Base-by-base conservation (phyloP, 2,329 filamentous ascomycete genomes). In the Alternaria consortialis region DNA sequence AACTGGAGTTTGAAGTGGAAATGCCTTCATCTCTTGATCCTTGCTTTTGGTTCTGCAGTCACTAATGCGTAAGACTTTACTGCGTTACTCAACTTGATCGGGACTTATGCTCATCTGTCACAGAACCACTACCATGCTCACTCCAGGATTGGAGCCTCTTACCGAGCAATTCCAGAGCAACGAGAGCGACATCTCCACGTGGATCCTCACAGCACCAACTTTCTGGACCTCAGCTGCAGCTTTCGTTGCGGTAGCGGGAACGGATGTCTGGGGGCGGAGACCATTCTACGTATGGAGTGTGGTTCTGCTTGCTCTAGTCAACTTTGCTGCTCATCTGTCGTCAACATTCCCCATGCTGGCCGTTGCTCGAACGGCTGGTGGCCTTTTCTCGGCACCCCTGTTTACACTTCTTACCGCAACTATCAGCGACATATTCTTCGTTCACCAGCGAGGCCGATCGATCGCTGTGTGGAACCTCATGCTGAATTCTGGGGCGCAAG, bases 401-500 rank as follows among this genome's bases (percentile, higher is more conserved):
- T 63, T 61, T 36, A 64, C 63, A 7, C 55, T 66, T 25, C 27
- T 61, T 29, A 64, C 61, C 15, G 60, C 63, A 25, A 66, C 57
- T 12, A 66, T 66, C 12, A 58, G 47, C 52, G 63, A 66, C 15
- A 55, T 64, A 13, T 66, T 66, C 42, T 66, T 66, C 37, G 46
- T 64, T 15, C 55, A 66, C 20, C 57, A 66, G 32, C 55, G 63
- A 32, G 63, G 63, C 36, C 51, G 56, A 51, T 58, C 57, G 11
- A 63, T 66, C 20, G 63, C 63, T 25, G 43, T 66, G 9, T 66
- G 63, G 61, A 64, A 64, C 36, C 46, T 66, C 3, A 51, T 63
- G 57, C 36, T 66, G 4, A 64, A 62, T 34, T 57, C 56, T 39
- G 61, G 63, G 29, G 61, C 54, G 31, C 63, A 64, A 54, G 37